Evolutionary conservation across 176 grass and related monocot species (phyloP), one percentile per base, ranked within the genome.

Genomic region (Triticum dicoccoides): DNA sequence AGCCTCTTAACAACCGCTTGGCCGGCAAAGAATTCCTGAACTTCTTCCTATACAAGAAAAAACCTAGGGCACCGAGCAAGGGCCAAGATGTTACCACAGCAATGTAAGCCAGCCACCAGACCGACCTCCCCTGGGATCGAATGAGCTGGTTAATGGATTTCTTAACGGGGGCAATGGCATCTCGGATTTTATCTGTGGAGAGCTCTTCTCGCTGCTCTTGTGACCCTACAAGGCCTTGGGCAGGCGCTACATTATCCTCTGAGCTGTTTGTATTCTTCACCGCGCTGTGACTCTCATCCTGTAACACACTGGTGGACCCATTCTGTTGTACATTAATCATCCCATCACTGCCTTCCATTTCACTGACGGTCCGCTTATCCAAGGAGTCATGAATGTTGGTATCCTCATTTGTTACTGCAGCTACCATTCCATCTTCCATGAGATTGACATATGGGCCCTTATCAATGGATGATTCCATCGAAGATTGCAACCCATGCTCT

Each of bases 381-480:
- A 82, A 49, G 39, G 68, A 80, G n/a, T 64, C 61, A 25, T 58
- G 5, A 9, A 62, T 87, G 27, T 84, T 73, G 86, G n/a, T 49
- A 37, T 73, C 49, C 85, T 89, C 92, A 70, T 90, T 84, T 65
- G 66, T 85, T 21, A 89, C 89, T 47, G 93, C 90, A 87, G 90
- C 84, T 85, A 96, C 88, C 90, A 96, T 91, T 86, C 96, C 92
- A 58, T 98, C 87, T 87, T 88, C 91, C 87, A 83, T 91, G 79
- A 98, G 84, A 84, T 94, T 98, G 5, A 96, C 86, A 91, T 96
- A 98, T 17, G 96, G 96, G 41, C 86, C 92, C 61, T 94, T 92
- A 72, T 94, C 91, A 6, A 94, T 94, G 41, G 92, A 86, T 9
- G 90, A 94, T 84, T 91, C 93, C 45, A 96, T 12, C 11, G 72